Percentiles rank a stretch among this genome's conserved stretches.
Evolutionary conservation across 495 filamentous ascomycete genomes (phyloP).

Genomic region (Aspergillus conjunctus): DNA sequence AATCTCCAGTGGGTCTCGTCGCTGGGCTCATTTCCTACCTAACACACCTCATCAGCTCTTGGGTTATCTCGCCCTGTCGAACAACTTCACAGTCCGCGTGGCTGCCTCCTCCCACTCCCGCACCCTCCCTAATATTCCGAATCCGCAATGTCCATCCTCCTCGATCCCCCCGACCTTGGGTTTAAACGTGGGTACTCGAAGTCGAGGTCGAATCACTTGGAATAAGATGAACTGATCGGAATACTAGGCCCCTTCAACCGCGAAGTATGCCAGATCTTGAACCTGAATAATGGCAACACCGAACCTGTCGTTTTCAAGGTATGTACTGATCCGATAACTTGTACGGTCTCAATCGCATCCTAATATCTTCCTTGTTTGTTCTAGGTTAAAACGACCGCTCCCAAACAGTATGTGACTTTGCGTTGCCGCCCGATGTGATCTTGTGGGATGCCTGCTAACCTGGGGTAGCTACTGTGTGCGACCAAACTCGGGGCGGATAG

Average conservation of each 20-base stretch:
- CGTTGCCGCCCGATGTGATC: conserved; percentile 6
- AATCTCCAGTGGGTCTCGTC: conserved; percentile 4
- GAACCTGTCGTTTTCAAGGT: conserved; percentile 96
- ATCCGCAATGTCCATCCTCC: conserved; percentile 84
- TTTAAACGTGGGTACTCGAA: conserved; percentile 74
- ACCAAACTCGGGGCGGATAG: conserved; percentile 94
- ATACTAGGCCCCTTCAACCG: conserved; percentile 82
- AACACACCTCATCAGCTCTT: conserved; percentile 23
- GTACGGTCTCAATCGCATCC: conserved; percentile 19
- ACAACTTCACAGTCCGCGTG: conserved; percentile 22
- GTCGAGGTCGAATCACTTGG: conserved; percentile 4
- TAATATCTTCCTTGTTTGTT: conserved; percentile 22
- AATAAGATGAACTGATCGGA: conserved; percentile 10
- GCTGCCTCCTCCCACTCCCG: conserved; percentile 13
- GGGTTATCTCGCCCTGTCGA: conserved; percentile 15
- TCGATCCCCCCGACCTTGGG: conserved; percentile 86
- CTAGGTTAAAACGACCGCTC: conserved; percentile 98
- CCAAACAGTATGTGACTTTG: conserved; percentile 80
- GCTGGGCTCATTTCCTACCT: conserved; percentile 25
- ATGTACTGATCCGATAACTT: conserved; percentile 28
- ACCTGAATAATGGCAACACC: conserved; percentile 74
- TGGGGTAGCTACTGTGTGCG: conserved; percentile 89
- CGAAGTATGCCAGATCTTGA: conserved; percentile 83
- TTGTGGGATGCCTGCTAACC: conserved; percentile 26
- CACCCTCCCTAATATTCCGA: conserved; percentile 10